Percentiles rank a stretch among this genome's conserved stretches.
Conservation (phyloP, 768 basidiomycete species). For the Mycena olivaceomarginata region DNA sequence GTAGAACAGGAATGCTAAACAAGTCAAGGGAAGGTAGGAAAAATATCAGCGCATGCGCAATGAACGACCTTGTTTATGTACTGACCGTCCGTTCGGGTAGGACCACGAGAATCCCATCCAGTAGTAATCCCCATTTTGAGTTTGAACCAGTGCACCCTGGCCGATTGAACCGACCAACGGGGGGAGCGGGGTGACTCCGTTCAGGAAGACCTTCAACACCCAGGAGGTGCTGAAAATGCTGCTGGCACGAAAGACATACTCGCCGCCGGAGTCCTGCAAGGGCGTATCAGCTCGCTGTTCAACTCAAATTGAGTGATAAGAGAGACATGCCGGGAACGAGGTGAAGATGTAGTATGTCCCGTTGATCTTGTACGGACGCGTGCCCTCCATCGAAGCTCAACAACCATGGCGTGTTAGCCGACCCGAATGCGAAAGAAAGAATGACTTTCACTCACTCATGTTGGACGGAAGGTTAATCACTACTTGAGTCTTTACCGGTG, state of each 20-base stretch:
- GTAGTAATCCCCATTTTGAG: constrained; percentile 37
- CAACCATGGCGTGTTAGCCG: neutral
- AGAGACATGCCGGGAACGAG: constrained; percentile 30
- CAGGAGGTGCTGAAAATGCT: constrained; percentile 19
- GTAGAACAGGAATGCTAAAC: constrained; percentile 37
- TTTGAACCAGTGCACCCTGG: constrained; percentile 42
- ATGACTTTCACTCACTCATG: neutral
- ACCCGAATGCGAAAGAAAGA: neutral
- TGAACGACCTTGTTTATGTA: neutral
- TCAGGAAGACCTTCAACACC: constrained; percentile 10
- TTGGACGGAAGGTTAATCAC: constrained; percentile 33
- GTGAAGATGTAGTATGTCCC: constrained; percentile 45
- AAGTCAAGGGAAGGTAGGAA: neutral
- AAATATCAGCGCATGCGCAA: neutral
- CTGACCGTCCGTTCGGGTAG: constrained; percentile 41
- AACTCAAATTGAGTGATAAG: neutral
- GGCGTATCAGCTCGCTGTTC: neutral
- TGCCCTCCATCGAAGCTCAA: constrained; percentile 38
- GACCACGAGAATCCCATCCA: constrained; percentile 44
- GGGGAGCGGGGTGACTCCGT: neutral
- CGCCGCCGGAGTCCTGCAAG: constrained; percentile 4
- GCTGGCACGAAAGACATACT: neutral
- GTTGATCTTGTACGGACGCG: constrained; percentile 43
- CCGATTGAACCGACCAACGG: constrained; percentile 4
- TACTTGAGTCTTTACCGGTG: constrained; percentile 31